These are phyloP conservation scores for Pterocarpus santalinus DNA, from an alignment of 306 rosid genomes.

Conservation along the genomic window DNA sequence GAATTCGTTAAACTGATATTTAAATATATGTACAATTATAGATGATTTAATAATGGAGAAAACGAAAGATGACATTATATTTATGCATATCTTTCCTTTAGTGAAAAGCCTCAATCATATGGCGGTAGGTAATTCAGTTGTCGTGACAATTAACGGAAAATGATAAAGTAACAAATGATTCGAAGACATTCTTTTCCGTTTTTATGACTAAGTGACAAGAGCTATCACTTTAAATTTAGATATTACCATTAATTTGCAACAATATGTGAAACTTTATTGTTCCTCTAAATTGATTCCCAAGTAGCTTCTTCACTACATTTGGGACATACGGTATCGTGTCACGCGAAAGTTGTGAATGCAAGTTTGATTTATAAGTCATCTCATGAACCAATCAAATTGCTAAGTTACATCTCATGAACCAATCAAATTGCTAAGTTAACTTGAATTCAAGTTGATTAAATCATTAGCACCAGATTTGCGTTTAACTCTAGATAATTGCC, in stretches of 20 bases:
- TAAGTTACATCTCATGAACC: too few relatives aligned
- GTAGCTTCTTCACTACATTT: neutral
- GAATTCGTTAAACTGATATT: too few relatives aligned
- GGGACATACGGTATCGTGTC: neutral
- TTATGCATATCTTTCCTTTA: neutral
- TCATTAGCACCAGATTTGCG: too few relatives aligned
- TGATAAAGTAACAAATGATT: conserved; percentile 32
- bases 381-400: too few relatives aligned
- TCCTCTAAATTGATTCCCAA: neutral
- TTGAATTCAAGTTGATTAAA: too few relatives aligned
- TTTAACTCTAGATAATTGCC: too few relatives aligned
- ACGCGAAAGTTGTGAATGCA: neutral
- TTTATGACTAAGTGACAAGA: conserved; percentile 4
- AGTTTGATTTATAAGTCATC: too few relatives aligned
- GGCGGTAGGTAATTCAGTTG: neutral
- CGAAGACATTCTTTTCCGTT: conserved; percentile 15
- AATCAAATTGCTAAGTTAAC: too few relatives aligned
- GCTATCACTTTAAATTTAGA: neutral
- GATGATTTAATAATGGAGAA: too few relatives aligned
- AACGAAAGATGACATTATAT: too few relatives aligned
- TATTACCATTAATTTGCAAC: conserved; percentile 19
- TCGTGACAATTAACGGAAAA: neutral
- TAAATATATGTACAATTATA: too few relatives aligned
- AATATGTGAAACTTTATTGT: neutral
- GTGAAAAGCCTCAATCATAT: neutral